Evolutionary conservation across 768 basidiomycete genomes (phyloP).

Genomic region (Nevesoporus exiguus): DNA sequence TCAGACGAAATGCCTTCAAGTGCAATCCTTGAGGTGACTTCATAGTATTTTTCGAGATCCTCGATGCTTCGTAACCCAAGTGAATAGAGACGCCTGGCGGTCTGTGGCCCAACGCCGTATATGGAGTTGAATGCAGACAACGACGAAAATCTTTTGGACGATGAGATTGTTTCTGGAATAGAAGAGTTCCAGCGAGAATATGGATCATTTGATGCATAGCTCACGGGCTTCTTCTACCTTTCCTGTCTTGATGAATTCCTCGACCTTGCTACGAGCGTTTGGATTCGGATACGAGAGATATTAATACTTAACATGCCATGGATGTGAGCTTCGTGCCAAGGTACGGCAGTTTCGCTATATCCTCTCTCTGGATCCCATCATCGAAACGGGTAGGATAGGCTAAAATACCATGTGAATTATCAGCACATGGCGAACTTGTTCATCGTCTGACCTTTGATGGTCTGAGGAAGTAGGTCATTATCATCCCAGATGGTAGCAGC

Average conservation of each 20-base stretch:
- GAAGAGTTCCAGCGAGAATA: background rate
- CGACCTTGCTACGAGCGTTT: conserved; percentile 41
- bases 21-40: conserved; percentile 37
- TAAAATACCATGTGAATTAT: conserved; percentile 17
- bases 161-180: conserved; percentile 43
- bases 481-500: background rate
- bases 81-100: conserved; percentile 61
- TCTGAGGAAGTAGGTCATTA: conserved; percentile 27
- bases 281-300: background rate
- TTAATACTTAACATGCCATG: conserved; percentile 37
- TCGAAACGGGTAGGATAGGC: conserved; percentile 49
- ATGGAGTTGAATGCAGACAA: conserved; percentile 59
- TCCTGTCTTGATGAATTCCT: conserved; percentile 56
- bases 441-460: conserved; percentile 42
- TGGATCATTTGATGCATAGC: conserved; percentile 12
- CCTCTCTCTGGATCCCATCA: conserved; percentile 33
- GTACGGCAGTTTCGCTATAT: conserved; percentile 43
- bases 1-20: conserved; percentile 20
- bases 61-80: conserved; percentile 63
- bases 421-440: background rate
- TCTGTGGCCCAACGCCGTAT: conserved; percentile 73
- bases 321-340: conserved; percentile 49
- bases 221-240: conserved; percentile 56
- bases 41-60: conserved; percentile 66
- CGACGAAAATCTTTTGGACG: conserved; percentile 51